Evolutionary conservation across 164 flowering plant species (phyloP).

Genomic region (Cinnamomum chago): DNA sequence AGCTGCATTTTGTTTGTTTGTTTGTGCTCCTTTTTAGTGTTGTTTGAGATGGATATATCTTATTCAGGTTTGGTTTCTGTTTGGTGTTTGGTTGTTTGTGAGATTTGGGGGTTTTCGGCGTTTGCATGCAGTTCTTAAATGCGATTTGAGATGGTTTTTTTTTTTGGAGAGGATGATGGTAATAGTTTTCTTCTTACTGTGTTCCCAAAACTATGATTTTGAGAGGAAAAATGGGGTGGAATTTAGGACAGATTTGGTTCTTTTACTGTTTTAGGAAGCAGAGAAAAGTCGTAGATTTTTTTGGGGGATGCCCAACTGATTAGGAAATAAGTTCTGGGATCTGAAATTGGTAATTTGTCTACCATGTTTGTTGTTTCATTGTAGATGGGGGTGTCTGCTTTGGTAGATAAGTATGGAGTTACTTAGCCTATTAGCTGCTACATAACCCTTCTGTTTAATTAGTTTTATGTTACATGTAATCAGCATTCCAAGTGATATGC

Average conservation of each 20-base stretch:
- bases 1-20: neutral
- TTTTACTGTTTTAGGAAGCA: neutral
- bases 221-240: neutral
- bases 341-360: neutral
- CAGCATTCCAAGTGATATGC: too few species aligned
- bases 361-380: neutral
- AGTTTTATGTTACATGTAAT: too few species aligned
- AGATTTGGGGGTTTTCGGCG: neutral
- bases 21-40: too few species aligned
- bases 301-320: neutral
- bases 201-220: neutral
- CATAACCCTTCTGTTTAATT: too few species aligned
- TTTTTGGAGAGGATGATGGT: neutral
- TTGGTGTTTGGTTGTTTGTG: neutral
- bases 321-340: neutral
- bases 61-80: neutral
- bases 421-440: too few species aligned
- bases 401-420: neutral
- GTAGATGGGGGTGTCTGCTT: neutral
- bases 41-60: neutral
- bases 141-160: too few species aligned
- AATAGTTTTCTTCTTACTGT: neutral
- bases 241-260: neutral
- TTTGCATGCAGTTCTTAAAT: neutral
- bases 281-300: neutral